phyloP scores from a whole-genome alignment of 2,329 filamentous ascomycete genomes.

The Xenosphaeropsis pyriputrescens region DNA sequence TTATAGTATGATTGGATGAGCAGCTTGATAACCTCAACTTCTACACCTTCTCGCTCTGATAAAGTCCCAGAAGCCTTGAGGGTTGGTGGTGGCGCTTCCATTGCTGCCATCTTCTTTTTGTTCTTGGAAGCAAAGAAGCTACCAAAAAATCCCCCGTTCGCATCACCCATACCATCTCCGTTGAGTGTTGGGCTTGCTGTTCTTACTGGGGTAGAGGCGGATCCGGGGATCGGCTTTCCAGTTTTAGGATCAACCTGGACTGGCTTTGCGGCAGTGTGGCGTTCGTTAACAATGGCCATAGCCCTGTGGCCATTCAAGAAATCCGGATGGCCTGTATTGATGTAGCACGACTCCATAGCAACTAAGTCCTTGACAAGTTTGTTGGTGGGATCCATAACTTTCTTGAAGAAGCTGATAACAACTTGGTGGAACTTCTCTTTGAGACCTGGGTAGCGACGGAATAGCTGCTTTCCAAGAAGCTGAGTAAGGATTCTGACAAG shows the following conservation, averaged over 20 bases:
- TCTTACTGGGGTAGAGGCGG: slow-evolving; percentile 49
- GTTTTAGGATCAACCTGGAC: slow-evolving; percentile 97
- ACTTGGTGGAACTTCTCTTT: slow-evolving; percentile 96
- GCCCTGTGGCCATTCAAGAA: slow-evolving; percentile 94
- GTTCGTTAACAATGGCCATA: slow-evolving; percentile 96
- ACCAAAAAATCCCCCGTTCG: slow-evolving; percentile 80
- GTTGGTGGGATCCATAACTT: slow-evolving; percentile 95
- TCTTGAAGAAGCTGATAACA: slow-evolving; percentile 93
- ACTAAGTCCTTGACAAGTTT: slow-evolving; percentile 91
- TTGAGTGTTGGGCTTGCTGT: slow-evolving; percentile 55
- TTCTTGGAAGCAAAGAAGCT: slow-evolving; percentile 99
- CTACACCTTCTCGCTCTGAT: slow-evolving; percentile 85
- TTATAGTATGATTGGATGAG: slow-evolving; percentile 96
- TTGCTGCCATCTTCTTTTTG: slow-evolving; percentile 99
- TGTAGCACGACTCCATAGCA: slow-evolving; percentile 89
- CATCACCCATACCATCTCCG: slow-evolving; percentile 31
- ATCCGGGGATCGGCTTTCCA: slow-evolving; percentile 68
- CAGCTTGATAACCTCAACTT: slow-evolving; percentile 97
- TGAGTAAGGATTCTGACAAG: slow-evolving; percentile 88
- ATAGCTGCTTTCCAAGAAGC: slow-evolving; percentile 75
- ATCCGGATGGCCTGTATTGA: slow-evolving; percentile 97
- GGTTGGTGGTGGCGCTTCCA: slow-evolving; percentile 86
- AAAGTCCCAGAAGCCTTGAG: slow-evolving; percentile 90
- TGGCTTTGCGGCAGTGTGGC: slow-evolving; percentile 67
- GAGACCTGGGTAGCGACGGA: slow-evolving; percentile 80